These are phyloP conservation scores for Kurtzmaniella natalensis DNA, from an alignment of 1,139 yeast species.

Conservation along the genomic window DNA sequence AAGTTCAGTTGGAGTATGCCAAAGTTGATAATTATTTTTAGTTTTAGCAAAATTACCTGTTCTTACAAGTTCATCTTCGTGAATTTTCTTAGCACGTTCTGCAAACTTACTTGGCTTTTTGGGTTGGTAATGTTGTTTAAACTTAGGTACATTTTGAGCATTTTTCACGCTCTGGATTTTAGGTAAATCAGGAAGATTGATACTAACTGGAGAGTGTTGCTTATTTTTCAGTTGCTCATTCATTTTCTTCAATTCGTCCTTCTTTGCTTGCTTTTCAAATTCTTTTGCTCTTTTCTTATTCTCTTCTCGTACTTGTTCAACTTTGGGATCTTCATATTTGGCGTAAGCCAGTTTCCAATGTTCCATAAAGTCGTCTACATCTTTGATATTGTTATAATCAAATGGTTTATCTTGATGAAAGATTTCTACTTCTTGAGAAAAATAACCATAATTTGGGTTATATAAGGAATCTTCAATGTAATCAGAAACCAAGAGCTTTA, in stretches of 20 bases:
- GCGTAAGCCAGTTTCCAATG: conserved; percentile 67
- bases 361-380: conserved; percentile 67
- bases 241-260: conserved; percentile 12
- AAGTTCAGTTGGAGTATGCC: conserved; percentile 91
- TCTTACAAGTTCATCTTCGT: conserved; percentile 22
- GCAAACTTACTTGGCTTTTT: conserved; percentile 20
- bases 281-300: conserved; percentile 6
- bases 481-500: conserved; percentile 70
- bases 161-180: conserved; percentile 13
- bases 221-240: conserved; percentile 10
- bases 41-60: conserved; percentile 14
- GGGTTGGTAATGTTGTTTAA: conserved; percentile 9
- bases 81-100: conserved; percentile 27
- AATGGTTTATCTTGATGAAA: conserved; percentile 63
- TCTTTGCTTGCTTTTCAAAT: conserved; percentile 4
- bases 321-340: conserved; percentile 41
- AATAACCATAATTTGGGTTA: conserved; percentile 79
- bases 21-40: conserved; percentile 56
- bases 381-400: conserved; percentile 53
- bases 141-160: conserved; percentile 6
- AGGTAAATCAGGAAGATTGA: conserved; percentile 11
- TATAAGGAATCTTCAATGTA: conserved; percentile 84
- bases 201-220: background rate
- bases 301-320: conserved; percentile 10
- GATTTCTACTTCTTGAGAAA: conserved; percentile 72